Conservation (phyloP, 129 eudicot species). For the Erigeron canadensis region DNA sequence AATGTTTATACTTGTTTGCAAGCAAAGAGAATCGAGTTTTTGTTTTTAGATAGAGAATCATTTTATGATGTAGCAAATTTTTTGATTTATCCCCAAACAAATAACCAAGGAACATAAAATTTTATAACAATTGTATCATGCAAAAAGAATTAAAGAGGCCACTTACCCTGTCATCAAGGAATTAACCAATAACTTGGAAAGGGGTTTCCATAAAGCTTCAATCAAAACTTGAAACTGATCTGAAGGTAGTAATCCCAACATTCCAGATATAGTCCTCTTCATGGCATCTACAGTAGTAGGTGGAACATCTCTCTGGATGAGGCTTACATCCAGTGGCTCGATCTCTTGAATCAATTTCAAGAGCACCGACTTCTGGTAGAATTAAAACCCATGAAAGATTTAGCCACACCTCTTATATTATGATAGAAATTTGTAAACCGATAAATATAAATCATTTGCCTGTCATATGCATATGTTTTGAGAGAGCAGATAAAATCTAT, state of each 20-base stretch:
- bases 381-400: slow-evolving; percentile 7
- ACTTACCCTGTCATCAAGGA: slow-evolving; percentile 94
- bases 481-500: no score
- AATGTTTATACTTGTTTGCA: not conserved
- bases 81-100: not conserved
- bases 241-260: slow-evolving; percentile 94
- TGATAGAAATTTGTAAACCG: not conserved
- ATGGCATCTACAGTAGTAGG: slow-evolving; percentile 86
- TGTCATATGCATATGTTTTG: not conserved
- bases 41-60: not conserved
- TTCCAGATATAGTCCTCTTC: slow-evolving; percentile 96
- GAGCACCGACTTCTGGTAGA: slow-evolving; percentile 61
- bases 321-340: slow-evolving; percentile 91
- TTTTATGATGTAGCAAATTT: not conserved
- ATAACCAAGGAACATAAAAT: not conserved
- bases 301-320: slow-evolving; percentile 91
- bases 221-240: slow-evolving; percentile 85
- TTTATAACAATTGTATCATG: not conserved
- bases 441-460: not conserved
- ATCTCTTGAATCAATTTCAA: slow-evolving; percentile 77
- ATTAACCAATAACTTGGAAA: slow-evolving; percentile 77
- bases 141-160: not conserved
- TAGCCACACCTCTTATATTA: not conserved
- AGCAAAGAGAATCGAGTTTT: not conserved
- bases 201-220: slow-evolving; percentile 95